Conservation (phyloP, 2,329 filamentous ascomycete genomes). For the Aschersonia sp. region DNA sequence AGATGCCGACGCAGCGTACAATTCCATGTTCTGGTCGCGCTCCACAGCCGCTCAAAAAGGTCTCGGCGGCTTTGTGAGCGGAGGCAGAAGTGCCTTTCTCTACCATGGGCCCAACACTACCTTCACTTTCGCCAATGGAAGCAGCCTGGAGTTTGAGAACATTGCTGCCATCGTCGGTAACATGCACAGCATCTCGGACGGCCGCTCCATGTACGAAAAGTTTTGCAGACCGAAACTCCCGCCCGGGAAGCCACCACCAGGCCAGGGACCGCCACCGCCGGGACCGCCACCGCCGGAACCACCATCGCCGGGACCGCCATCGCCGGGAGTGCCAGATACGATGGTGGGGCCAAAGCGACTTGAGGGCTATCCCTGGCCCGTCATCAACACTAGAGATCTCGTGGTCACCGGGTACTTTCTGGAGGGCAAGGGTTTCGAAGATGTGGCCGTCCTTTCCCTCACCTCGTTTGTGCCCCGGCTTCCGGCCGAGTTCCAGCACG, state of each 20-base stretch:
- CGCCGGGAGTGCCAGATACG: background rate
- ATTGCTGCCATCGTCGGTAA: conserved; percentile 14
- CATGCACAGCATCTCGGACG: conserved; percentile 15
- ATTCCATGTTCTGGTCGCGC: conserved; percentile 20
- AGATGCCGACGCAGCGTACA: conserved; percentile 18
- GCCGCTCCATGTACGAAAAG: conserved; percentile 16
- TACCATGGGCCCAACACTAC: conserved; percentile 19
- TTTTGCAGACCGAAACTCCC: conserved; percentile 13
- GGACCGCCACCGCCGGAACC: background rate
- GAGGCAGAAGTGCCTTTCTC: conserved; percentile 13
- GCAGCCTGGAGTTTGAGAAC: conserved; percentile 14
- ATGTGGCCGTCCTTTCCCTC: conserved; percentile 15
- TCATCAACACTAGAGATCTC: conserved; percentile 11
- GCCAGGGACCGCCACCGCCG: conserved; percentile 3
- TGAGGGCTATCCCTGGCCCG: conserved; percentile 14
- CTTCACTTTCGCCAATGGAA: conserved; percentile 22
- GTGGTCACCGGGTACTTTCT: conserved; percentile 18
- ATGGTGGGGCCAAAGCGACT: background rate
- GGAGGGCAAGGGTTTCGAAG: conserved; percentile 16
- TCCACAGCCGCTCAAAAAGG: conserved; percentile 5
- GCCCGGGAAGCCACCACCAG: conserved; percentile 2
- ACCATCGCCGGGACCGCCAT: background rate
- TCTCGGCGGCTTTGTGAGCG: conserved; percentile 15
- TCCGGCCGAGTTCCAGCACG: conserved; percentile 19
- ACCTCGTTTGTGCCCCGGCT: conserved; percentile 13